phyloP scores from a whole-genome alignment of 2,329 filamentous ascomycete species.

The Aspergillus brasiliensis region DNA sequence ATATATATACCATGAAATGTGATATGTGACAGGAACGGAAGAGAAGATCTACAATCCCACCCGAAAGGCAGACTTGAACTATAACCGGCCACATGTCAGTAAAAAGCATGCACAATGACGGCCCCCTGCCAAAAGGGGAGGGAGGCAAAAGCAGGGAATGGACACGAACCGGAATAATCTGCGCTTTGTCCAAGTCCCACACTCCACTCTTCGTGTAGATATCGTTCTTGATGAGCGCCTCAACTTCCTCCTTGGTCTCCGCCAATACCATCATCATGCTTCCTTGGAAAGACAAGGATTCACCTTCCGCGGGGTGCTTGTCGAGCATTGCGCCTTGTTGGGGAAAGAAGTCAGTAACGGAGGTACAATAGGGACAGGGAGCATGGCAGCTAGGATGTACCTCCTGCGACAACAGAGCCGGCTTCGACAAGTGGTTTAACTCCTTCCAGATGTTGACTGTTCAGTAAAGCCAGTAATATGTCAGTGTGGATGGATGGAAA shows the following conservation, averaged over 20 bases:
- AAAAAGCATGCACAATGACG: background rate
- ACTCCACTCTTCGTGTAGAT: conserved; percentile 72
- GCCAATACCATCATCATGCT: conserved; percentile 70
- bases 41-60: conserved; percentile 10
- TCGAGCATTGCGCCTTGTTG: conserved; percentile 65
- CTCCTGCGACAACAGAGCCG: conserved; percentile 66
- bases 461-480: background rate
- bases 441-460: conserved; percentile 58
- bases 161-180: conserved; percentile 42
- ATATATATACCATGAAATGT: background rate
- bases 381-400: conserved; percentile 43
- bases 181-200: conserved; percentile 74
- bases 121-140: background rate
- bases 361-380: background rate
- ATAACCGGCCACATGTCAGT: conserved; percentile 9
- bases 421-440: conserved; percentile 56
- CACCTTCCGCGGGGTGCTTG: conserved; percentile 64
- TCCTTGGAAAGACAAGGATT: conserved; percentile 68
- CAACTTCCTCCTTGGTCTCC: conserved; percentile 68
- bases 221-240: conserved; percentile 68
- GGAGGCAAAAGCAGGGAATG: background rate
- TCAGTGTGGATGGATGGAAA: background rate
- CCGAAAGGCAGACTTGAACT: conserved; percentile 37
- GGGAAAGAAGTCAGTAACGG: background rate
- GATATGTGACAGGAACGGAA: background rate